Conservation (phyloP, 2,329 filamentous ascomycete genomes). For the Penicillium sp. region DNA sequence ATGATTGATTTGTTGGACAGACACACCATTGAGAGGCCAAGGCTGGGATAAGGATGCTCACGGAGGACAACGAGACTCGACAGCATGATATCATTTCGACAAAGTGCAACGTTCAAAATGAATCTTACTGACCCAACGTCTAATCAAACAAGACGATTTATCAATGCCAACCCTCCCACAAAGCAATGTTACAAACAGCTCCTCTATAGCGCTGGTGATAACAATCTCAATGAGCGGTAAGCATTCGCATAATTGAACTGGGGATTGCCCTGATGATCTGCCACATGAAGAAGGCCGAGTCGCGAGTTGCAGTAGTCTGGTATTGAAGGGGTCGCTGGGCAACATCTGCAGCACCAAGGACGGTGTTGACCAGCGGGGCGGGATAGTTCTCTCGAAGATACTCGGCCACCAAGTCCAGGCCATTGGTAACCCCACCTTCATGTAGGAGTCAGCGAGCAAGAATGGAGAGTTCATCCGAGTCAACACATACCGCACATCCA, state of each 20-base stretch:
- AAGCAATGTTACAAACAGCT: not conserved
- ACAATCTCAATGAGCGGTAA: not conserved
- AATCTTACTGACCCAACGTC: not conserved
- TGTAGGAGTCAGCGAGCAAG: not conserved
- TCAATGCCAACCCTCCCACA: not conserved
- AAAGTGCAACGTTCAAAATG: not conserved
- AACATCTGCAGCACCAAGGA: constrained; percentile 42
- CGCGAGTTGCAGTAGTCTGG: constrained; percentile 13
- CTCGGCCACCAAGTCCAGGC: constrained; percentile 30
- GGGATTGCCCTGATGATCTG: constrained; percentile 25
- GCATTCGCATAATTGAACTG: constrained; percentile 10
- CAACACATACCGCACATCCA: constrained; percentile 30
- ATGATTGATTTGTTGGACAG: not conserved
- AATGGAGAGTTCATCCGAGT: not conserved
- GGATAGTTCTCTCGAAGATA: constrained; percentile 30
- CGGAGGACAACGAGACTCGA: not conserved
- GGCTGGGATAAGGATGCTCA: not conserved
- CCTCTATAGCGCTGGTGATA: not conserved
- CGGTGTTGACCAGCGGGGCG: constrained; percentile 35
- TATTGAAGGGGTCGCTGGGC: constrained; percentile 34
- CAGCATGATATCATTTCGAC: not conserved
- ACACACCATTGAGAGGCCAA: not conserved
- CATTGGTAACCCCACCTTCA: constrained; percentile 34
- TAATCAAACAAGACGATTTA: not conserved
- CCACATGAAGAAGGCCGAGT: constrained; percentile 23